Evolutionary conservation across 2,329 filamentous ascomycete genomes (phyloP), one percentile per base, ranked within the genome.

Genomic region (Pseudogymnoascus sp.): DNA sequence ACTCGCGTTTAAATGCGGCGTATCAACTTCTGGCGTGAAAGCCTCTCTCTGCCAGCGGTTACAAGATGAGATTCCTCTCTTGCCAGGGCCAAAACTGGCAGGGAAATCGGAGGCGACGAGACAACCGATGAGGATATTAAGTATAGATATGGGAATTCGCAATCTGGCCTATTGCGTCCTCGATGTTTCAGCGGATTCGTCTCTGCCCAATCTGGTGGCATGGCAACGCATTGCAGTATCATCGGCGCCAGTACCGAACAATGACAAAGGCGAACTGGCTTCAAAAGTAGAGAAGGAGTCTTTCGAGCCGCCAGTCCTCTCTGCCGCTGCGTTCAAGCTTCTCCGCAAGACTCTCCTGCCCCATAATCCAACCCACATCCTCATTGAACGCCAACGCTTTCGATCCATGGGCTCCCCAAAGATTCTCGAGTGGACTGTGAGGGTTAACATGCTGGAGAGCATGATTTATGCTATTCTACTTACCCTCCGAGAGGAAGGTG

Each of bases 111-210:
- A 16, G n/a, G 9, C 7, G 16, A 33, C 19, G 28, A 35, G 58
- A 62, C 41, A 12, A 2, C 63, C 67, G 49, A 63, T 77, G 67
- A 80, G 86, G 45, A 79, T 94, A 23, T 73, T 94, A 35, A 92
- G 89, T 71, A 88, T 95, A 65, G 91, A 95, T 72, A 88, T 94
- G 84, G 91, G 91, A 3, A 89, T 95, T 67, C 85, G 84, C 45
- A 95, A 95, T 72, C 78, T 95, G 3, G 90, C 90, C 1, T 91
- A 85, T 71, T 89, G 88, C 66, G 79, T 90, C 64, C 73, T 90
- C 6, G 67, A 70, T 61, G 55, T 65, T 22, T 62, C 68, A 58
- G n/a, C 60, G 16, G n/a, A 65, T 66, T 35, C 58, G 60, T 22
- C 68, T 35, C 14, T 59, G 69, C 36, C 65, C 64, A n/a, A 25